These are phyloP conservation scores for Coleophoma eucalyptorum DNA, from an alignment of 2,329 filamentous ascomycete species.

Conservation along the genomic window DNA sequence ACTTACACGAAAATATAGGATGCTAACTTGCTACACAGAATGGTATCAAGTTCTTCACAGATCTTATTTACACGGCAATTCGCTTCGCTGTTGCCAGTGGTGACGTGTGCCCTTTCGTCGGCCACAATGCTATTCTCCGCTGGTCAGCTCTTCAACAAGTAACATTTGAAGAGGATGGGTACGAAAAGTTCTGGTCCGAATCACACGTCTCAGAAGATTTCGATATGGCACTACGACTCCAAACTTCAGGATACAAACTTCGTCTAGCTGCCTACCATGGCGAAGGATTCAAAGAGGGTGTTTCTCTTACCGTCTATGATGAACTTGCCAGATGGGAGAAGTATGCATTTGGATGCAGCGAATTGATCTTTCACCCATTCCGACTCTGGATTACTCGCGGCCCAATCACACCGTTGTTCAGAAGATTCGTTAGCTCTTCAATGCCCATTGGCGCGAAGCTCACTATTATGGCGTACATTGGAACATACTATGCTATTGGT, in stretches of 20 bases:
- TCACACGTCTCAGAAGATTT: slow-evolving; percentile 78
- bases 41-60: slow-evolving; percentile 68
- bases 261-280: slow-evolving; percentile 70
- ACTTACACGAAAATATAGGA: background rate
- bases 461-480: slow-evolving; percentile 73
- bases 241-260: slow-evolving; percentile 68
- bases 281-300: slow-evolving; percentile 76
- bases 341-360: slow-evolving; percentile 81
- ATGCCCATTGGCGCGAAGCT: slow-evolving; percentile 74
- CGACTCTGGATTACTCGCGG: slow-evolving; percentile 69
- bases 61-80: slow-evolving; percentile 74
- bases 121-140: slow-evolving; percentile 72
- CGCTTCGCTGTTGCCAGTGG: slow-evolving; percentile 72
- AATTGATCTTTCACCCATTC: slow-evolving; percentile 76
- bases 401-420: slow-evolving; percentile 77
- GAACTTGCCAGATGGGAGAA: slow-evolving; percentile 85
- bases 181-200: slow-evolving; percentile 81
- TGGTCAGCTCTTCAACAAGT: slow-evolving; percentile 75
- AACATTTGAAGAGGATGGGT: slow-evolving; percentile 61
- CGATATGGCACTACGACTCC: slow-evolving; percentile 75
- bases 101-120: slow-evolving; percentile 75
- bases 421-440: slow-evolving; percentile 66
- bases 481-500: slow-evolving; percentile 76
- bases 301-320: slow-evolving; percentile 80
- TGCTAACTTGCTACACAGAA: slow-evolving; percentile 29